Evolutionary conservation across 1,139 yeast genomes (phyloP).

Genomic region (Protomyces inouyei): DNA sequence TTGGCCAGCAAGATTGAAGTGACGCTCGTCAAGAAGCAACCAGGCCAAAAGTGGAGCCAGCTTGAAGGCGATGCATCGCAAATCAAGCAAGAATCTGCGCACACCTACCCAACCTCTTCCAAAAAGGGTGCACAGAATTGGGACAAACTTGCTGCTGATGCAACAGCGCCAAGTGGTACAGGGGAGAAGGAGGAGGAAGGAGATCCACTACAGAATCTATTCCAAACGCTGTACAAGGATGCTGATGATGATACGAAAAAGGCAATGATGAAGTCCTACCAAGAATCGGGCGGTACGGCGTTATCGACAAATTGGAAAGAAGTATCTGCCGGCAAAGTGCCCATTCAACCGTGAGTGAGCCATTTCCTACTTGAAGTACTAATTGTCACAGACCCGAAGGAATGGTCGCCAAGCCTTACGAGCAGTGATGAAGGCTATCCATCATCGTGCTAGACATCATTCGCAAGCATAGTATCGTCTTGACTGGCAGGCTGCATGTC

Average conservation of each 20-base stretch:
- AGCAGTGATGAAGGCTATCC: neutral
- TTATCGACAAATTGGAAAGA: slow-evolving; percentile 94
- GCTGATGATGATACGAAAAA: slow-evolving; percentile 84
- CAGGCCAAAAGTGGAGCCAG: slow-evolving; percentile 46
- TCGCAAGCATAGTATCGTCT: neutral
- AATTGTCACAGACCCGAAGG: neutral
- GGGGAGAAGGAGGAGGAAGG: slow-evolving; percentile 46
- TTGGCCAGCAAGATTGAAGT: slow-evolving; percentile 75
- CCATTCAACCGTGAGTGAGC: slow-evolving; percentile 50
- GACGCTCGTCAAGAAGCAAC: slow-evolving; percentile 43
- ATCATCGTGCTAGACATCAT: neutral
- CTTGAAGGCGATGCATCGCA: slow-evolving; percentile 33
- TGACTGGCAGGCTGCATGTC: no score
- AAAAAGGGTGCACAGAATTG: slow-evolving; percentile 57
- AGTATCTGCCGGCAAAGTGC: slow-evolving; percentile 62
- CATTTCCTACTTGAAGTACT: neutral
- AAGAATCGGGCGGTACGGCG: slow-evolving; percentile 92
- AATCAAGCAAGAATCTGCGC: slow-evolving; percentile 30
- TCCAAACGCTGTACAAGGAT: slow-evolving; percentile 64
- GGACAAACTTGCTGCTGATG: slow-evolving; percentile 53
- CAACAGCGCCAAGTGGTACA: slow-evolving; percentile 40
- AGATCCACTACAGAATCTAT: slow-evolving; percentile 52
- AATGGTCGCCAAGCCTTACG: neutral
- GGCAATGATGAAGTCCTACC: slow-evolving; percentile 95
- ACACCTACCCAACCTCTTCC: slow-evolving; percentile 61